Evolutionary conservation across 768 basidiomycete genomes (phyloP).

Genomic region (Mycena rosella): DNA sequence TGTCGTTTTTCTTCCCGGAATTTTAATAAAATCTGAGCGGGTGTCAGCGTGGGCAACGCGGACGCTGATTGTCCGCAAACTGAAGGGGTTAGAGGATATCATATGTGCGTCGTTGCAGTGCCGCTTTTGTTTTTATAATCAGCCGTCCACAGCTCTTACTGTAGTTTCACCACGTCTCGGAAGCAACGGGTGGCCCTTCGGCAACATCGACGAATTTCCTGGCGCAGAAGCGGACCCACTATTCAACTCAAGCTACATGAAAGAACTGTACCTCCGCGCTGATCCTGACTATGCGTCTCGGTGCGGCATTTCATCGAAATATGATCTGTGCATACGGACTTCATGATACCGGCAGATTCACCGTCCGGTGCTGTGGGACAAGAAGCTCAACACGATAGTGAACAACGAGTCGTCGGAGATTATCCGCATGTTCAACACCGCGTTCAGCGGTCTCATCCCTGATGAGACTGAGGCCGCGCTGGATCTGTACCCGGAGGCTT

Average conservation of each 20-base stretch:
- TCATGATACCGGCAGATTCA: constrained; percentile 64
- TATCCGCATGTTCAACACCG: constrained; percentile 91
- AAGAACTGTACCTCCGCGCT: constrained; percentile 86
- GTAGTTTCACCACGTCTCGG: constrained; percentile 91
- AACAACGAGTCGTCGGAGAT: constrained; percentile 97
- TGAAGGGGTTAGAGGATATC: constrained; percentile 91
- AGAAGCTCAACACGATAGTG: constrained; percentile 85
- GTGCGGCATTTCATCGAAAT: constrained; percentile 47
- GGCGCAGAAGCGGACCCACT: constrained; percentile 81
- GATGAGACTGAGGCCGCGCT: constrained; percentile 63
- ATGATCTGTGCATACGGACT: neutral
- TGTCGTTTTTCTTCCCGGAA: neutral
- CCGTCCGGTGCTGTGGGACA: constrained; percentile 94
- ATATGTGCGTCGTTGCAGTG: constrained; percentile 66
- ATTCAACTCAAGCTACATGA: constrained; percentile 75
- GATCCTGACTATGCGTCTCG: constrained; percentile 79
- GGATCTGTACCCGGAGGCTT: constrained; percentile 37
- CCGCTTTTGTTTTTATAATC: neutral
- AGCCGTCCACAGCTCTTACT: constrained; percentile 68
- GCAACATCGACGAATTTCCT: constrained; percentile 73
- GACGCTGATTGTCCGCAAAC: constrained; percentile 86
- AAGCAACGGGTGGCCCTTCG: constrained; percentile 88
- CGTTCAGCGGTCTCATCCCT: constrained; percentile 81
- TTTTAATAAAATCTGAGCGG: neutral
- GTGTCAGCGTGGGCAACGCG: constrained; percentile 92